Evolutionary conservation across 164 flowering plant species (phyloP).

Genomic region (Hamamelis virginiana): DNA sequence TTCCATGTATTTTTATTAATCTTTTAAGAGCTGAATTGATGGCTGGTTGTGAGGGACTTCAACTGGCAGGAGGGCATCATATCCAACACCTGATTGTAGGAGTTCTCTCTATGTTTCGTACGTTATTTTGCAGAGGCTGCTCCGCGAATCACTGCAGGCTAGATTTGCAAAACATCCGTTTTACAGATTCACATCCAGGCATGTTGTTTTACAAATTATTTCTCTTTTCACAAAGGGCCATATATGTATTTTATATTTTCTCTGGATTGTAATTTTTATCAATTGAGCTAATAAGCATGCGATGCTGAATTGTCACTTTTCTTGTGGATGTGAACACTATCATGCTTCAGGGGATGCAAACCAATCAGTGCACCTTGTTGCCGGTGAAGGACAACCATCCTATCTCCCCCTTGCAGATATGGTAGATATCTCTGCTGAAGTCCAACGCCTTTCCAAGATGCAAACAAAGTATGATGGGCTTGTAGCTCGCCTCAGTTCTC

Average conservation of each 20-base stretch:
- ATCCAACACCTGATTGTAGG: too few species aligned
- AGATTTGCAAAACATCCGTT: slow-evolving; percentile 59
- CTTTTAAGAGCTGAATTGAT: too few species aligned
- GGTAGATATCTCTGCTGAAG: slow-evolving; percentile 89
- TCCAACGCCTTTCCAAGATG: slow-evolving; percentile 82
- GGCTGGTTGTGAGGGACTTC: too few species aligned
- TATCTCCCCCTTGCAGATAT: slow-evolving; percentile 93
- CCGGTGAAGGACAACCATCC: slow-evolving; percentile 89
- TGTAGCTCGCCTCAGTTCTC: slow-evolving; percentile 68
- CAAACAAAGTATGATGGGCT: slow-evolving; percentile 76
- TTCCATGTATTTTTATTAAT: too few species aligned
- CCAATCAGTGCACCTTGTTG: slow-evolving; percentile 86
- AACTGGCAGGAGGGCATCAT: too few species aligned
- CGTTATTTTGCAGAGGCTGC: too few species aligned
- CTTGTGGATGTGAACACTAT: slow-evolving; percentile 10
- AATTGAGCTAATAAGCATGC: background rate
- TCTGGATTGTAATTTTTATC: background rate
- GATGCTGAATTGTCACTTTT: slow-evolving; percentile 3
- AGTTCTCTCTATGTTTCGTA: too few species aligned
- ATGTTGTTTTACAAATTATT: slow-evolving; percentile 16
- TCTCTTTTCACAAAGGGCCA: background rate
- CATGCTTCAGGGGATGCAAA: slow-evolving; percentile 66
- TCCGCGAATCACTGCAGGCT: slow-evolving; percentile 76
- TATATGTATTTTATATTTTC: background rate
- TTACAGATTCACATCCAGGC: slow-evolving; percentile 73